phyloP scores from a whole-genome alignment of 345 rosid species.

The Lepidium aucheri region DNA sequence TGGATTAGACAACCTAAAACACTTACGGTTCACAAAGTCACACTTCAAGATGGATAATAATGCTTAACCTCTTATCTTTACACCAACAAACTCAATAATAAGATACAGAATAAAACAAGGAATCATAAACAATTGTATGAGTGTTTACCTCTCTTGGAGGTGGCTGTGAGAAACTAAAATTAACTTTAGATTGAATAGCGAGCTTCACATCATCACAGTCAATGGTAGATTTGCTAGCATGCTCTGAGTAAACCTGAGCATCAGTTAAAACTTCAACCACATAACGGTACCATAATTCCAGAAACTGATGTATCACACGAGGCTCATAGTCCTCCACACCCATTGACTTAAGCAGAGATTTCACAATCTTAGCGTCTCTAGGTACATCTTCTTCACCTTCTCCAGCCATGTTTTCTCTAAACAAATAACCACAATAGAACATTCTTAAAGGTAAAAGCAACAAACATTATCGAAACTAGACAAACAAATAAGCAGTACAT shows the following conservation, averaged over 20 bases:
- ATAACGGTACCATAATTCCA: slow-evolving; percentile 88
- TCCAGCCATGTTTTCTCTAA: slow-evolving; percentile 34
- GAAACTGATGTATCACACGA: slow-evolving; percentile 75
- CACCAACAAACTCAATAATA: not conserved
- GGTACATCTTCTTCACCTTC: slow-evolving; percentile 63
- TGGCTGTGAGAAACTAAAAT: slow-evolving; percentile 83
- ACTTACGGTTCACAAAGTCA: not conserved
- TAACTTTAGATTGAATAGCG: slow-evolving; percentile 83
- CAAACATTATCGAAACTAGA: not conserved
- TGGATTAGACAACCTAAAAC: not conserved
- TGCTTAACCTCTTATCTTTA: too few species aligned
- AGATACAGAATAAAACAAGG: not conserved
- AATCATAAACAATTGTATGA: not conserved
- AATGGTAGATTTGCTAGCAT: slow-evolving; percentile 64
- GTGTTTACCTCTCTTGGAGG: slow-evolving; percentile 85
- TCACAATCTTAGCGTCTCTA: slow-evolving; percentile 84
- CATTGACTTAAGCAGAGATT: slow-evolving; percentile 76
- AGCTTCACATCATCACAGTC: slow-evolving; percentile 89
- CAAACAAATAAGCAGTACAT: not conserved
- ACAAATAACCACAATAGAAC: not conserved
- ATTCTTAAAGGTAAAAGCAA: not conserved
- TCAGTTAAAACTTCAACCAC: slow-evolving; percentile 74
- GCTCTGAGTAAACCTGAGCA: slow-evolving; percentile 90
- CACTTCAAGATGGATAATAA: too few species aligned
- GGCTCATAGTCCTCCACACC: slow-evolving; percentile 92